phyloP scores from a whole-genome alignment of 257 asterid genomes.

The Striga asiatica region DNA sequence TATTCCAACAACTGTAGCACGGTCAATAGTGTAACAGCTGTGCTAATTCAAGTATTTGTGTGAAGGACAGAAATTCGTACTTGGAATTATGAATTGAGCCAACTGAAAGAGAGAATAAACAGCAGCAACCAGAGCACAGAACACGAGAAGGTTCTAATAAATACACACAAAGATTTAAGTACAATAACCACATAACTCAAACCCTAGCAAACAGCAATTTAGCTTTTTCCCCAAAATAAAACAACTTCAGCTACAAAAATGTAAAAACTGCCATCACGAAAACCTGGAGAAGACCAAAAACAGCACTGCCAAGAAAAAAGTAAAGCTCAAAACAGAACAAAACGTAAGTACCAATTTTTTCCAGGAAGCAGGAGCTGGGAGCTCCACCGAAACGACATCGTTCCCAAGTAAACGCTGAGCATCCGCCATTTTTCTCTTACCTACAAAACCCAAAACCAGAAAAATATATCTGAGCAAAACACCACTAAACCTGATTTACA shows the following conservation, averaged over 20 bases:
- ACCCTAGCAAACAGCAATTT: too few species aligned
- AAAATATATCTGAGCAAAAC: slow-evolving; percentile 6
- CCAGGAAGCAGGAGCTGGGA: slow-evolving; percentile 66
- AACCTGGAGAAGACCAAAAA: not conserved
- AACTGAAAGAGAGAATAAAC: too few species aligned
- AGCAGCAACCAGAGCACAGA: too few species aligned
- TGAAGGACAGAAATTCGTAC: too few species aligned
- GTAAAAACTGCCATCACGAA: not conserved
- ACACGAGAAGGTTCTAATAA: too few species aligned
- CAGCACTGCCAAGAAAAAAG: not conserved
- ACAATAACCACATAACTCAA: too few species aligned
- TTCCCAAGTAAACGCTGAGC: slow-evolving; percentile 18
- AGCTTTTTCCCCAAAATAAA: too few species aligned
- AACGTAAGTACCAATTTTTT: slow-evolving; percentile 45
- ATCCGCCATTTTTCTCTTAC: slow-evolving; percentile 31
- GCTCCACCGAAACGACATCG: slow-evolving; percentile 48
- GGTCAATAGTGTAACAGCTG: too few species aligned
- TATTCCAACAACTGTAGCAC: too few species aligned
- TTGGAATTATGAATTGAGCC: too few species aligned
- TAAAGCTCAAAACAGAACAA: not conserved
- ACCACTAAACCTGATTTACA: slow-evolving; percentile 3
- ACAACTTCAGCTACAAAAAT: not conserved
- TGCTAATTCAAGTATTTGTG: too few species aligned
- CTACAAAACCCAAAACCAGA: slow-evolving; percentile 23
- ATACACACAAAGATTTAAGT: too few species aligned